phyloP scores from a whole-genome alignment of 2,329 filamentous ascomycete genomes.

The Metarhizium rileyi region DNA sequence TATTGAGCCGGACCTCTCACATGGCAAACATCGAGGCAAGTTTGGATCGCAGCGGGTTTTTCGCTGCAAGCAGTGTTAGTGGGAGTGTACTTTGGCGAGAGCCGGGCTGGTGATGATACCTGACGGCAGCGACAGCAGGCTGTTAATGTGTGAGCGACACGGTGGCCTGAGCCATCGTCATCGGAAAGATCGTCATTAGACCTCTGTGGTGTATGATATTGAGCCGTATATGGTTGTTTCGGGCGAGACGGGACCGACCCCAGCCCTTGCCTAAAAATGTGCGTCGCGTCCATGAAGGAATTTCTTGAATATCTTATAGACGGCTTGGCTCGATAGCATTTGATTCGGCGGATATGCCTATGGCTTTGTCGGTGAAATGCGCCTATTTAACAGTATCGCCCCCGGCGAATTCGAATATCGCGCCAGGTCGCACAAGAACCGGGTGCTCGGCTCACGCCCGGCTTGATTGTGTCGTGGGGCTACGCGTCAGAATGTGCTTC shows the following conservation, averaged over 20 bases:
- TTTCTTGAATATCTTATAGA: not conserved
- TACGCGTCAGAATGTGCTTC: not conserved
- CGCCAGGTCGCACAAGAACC: not conserved
- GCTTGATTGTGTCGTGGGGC: not conserved
- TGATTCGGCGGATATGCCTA: not conserved
- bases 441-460: not conserved
- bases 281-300: constrained; percentile 45
- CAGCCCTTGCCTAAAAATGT: constrained; percentile 51
- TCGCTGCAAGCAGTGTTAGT: constrained; percentile 43
- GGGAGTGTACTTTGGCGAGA: not conserved
- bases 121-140: constrained; percentile 73
- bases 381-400: not conserved
- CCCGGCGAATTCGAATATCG: not conserved
- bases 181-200: constrained; percentile 35
- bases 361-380: not conserved
- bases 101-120: constrained; percentile 34
- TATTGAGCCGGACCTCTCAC: constrained; percentile 79
- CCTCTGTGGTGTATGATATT: constrained; percentile 19
- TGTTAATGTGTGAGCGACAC: constrained; percentile 70
- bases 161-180: constrained; percentile 41
- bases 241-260: constrained; percentile 32
- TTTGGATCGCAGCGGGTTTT: constrained; percentile 95
- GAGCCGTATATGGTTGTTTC: constrained; percentile 21
- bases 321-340: not conserved
- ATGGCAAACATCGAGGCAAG: constrained; percentile 82